These are phyloP conservation scores for Hypoxylon perforatum DNA, from an alignment of 495 filamentous ascomycete species.

Conservation along the genomic window DNA sequence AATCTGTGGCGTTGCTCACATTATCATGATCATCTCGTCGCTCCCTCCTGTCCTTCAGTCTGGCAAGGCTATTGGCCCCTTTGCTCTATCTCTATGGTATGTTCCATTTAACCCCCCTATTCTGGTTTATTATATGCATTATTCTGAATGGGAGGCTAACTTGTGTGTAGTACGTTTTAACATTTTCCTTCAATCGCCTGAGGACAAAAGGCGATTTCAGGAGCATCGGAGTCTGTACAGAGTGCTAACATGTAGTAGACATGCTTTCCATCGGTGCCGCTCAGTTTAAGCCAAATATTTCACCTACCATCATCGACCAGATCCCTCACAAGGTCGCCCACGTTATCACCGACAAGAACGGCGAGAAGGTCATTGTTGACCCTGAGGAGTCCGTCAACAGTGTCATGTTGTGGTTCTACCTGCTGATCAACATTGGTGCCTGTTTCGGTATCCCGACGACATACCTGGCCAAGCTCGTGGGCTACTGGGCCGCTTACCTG, in stretches of 20 bases:
- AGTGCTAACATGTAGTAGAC: conserved; percentile 52
- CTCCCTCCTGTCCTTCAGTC: conserved; percentile 65
- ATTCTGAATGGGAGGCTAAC: conserved; percentile 20
- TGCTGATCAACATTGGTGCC: conserved; percentile 81
- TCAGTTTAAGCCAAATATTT: conserved; percentile 74
- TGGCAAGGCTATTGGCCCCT: conserved; percentile 67
- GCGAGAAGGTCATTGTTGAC: conserved; percentile 80
- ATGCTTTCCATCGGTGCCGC: conserved; percentile 67
- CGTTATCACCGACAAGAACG: conserved; percentile 71
- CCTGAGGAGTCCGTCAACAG: conserved; percentile 78
- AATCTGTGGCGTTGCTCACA: conserved; percentile 69
- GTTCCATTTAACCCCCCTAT: background rate
- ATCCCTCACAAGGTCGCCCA: conserved; percentile 64
- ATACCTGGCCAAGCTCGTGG: conserved; percentile 61
- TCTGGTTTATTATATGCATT: too few relatives aligned
- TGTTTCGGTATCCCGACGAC: conserved; percentile 63
- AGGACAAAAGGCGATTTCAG: background rate
- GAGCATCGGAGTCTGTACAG: conserved; percentile 37
- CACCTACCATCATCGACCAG: conserved; percentile 79
- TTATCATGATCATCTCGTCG: conserved; percentile 70
- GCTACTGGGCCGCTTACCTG: conserved; percentile 78
- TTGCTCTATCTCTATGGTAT: conserved; percentile 61
- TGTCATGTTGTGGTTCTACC: conserved; percentile 73
- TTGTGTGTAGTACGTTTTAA: conserved; percentile 22
- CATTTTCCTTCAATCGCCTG: background rate